A percentile compares a stretch with the other conserved stretches of the same genome.
Evolutionary conservation across 2,329 filamentous ascomycete species (phyloP).

Genomic region (Phyllosticta ampelicida): DNA sequence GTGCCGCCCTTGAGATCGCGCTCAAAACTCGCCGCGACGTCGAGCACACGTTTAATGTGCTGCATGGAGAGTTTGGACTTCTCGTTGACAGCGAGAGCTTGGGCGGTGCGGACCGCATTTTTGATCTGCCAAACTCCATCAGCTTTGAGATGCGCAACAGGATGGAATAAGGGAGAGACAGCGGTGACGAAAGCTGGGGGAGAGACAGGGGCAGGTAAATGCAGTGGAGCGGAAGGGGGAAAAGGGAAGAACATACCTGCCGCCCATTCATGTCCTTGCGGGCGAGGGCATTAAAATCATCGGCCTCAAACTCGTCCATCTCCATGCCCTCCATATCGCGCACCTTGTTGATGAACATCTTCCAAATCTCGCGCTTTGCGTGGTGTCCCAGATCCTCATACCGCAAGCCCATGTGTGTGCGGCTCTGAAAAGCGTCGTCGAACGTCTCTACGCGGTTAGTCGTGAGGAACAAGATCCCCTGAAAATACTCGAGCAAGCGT

Average conservation of each 20-base stretch:
- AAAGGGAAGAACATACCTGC: conserved; percentile 37
- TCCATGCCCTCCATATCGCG: conserved; percentile 47
- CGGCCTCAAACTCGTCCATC: conserved; percentile 49
- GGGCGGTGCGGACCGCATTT: conserved; percentile 73
- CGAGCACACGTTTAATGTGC: conserved; percentile 73
- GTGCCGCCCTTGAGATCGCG: conserved; percentile 70
- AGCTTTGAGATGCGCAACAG: conserved; percentile 6
- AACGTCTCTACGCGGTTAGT: conserved; percentile 84
- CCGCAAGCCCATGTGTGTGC: conserved; percentile 74
- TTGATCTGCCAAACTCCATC: conserved; percentile 57
- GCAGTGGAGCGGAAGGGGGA: neutral
- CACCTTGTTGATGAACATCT: conserved; percentile 69
- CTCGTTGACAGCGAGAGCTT: conserved; percentile 71
- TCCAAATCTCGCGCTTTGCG: conserved; percentile 71
- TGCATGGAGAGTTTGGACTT: conserved; percentile 60
- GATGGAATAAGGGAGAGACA: neutral
- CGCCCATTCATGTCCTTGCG: conserved; percentile 59
- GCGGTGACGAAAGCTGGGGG: neutral
- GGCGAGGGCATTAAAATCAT: conserved; percentile 56
- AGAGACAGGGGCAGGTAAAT: neutral
- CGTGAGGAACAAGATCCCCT: conserved; percentile 81
- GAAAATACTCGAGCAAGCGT: conserved; percentile 79
- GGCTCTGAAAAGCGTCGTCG: conserved; percentile 79
- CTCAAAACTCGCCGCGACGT: conserved; percentile 74
- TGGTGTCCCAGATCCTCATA: conserved; percentile 65